Evolutionary conservation across 495 filamentous ascomycete species (phyloP), one percentile per base, ranked within the genome.

Genomic region (Aspergillus nanangensis): DNA sequence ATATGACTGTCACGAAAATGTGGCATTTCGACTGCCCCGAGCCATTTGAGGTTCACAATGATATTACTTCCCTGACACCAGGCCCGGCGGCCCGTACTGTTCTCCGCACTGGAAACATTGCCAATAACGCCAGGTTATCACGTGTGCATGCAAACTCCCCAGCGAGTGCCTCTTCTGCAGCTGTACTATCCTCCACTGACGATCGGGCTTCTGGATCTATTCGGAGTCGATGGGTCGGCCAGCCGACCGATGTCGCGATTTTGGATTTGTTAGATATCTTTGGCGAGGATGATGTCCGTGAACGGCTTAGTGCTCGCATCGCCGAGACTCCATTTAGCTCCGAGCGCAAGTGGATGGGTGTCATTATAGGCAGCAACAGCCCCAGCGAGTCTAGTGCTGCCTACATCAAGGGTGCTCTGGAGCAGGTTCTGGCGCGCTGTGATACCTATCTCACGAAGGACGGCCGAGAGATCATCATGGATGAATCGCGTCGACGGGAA

Each of bases 301-400:
- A 95, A 29, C 80, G 85, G 11, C 82, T 95, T 43, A 87, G 88
- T 29, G 78, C 76, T 22, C 83, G 90, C 25, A 78, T 83, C 14
- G 79, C 80, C 18, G 93, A 97, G 58, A 90, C 87, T 1, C 91
- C 93, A 0, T 99, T 99, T 60, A 96, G 90, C 58, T 97, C 93
- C 1, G 91, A 96, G 55, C 80, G 90, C 37, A 99, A 96, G 66
- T 99, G 93, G 92, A 99, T 97, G 93, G 93, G 93, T 25, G 90
- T 95, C 11, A 81, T 87, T 2, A 89, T 95, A 51, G 82, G 83
- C 23, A 74, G 71, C 3, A 69, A 67, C 44, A 59, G 65, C 10
- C 50, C 48, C 18, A 65, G 69, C 17, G 75, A 77, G 45, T 63
- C 78, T 4, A 84, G 92, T 53, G 78, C 87, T 45, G 91, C 87